phyloP scores from a whole-genome alignment of 192 early-diverging fungal genomes.

The Coemansia sp. region DNA sequence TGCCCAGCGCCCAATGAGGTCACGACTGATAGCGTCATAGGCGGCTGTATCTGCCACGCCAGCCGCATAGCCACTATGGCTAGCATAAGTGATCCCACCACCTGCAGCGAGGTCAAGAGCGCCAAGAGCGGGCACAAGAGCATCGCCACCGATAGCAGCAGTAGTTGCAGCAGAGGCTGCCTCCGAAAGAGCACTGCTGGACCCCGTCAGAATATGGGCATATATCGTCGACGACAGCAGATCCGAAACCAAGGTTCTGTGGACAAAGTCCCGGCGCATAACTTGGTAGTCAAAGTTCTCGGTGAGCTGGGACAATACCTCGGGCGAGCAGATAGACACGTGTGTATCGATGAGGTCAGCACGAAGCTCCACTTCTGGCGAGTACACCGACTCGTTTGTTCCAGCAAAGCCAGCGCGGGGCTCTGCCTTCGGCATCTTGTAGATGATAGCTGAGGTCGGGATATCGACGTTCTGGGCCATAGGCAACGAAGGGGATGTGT shows the following conservation, averaged over 20 bases:
- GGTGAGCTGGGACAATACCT: conserved; percentile 86
- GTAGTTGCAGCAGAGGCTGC: background rate
- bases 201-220: conserved; percentile 63
- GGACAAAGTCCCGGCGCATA: conserved; percentile 84
- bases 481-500: conserved; percentile 55
- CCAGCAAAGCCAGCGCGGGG: conserved; percentile 88
- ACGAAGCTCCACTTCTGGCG: conserved; percentile 71
- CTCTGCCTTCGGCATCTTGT: conserved; percentile 39
- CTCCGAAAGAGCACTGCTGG: conserved; percentile 25
- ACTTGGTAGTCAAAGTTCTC: conserved; percentile 99
- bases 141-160: background rate
- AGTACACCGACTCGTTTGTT: conserved; percentile 71
- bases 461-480: conserved; percentile 44
- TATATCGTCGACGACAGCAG: conserved; percentile 85
- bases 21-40: conserved; percentile 70
- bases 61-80: conserved; percentile 60
- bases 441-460: conserved; percentile 13
- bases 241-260: conserved; percentile 86
- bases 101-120: background rate
- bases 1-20: conserved; percentile 88
- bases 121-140: background rate
- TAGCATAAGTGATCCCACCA: background rate
- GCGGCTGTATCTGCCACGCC: conserved; percentile 59
- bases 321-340: conserved; percentile 90
- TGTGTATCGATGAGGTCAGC: conserved; percentile 92